Base-by-base conservation (phyloP, 345 rosid genomes). In the Dovyalis caffra region DNA sequence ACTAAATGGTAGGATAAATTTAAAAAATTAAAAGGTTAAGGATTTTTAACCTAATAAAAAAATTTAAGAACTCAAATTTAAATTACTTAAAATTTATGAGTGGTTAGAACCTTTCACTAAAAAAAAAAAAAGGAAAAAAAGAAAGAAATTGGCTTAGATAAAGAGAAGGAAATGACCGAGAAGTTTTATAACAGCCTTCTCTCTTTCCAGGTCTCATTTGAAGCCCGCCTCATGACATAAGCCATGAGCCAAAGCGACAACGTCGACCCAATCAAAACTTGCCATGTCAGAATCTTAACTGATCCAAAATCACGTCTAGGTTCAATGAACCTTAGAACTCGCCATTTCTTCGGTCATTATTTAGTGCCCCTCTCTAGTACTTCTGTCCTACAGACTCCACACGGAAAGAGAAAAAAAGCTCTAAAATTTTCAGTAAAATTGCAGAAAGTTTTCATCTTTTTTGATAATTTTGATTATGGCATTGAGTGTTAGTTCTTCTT, bases 211-310 rank as follows among this genome's bases (percentile, higher is more conserved):
- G 16, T 43, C 28, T 29, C 38, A 9, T n/a, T 7, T 23, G n/a
- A n/a, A 11, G 49, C 82, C 23, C 51, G 65, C 80, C 85, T 69
- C 85, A 79, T 78, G 89, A 88, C 82, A 85, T 43, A 81, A 81
- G 84, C 73, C 23, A 78, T 86, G 89, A 86, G 73, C 43, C 35
- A 58, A 18, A 32, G 21, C 34, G 29, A 40, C 47, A 16, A 32
- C 2, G 29, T 2, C 3, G 0, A 15, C 3, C 90, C 83, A 86
- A 80, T 68, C 0, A 74, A 0, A 69, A 2, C 3, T 3, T 0
- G 61, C 80, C 94, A 90, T 85, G 83, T 82, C 61, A 82, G 56
- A 70, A 67, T 9, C 35, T 0, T 11, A 9, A n/a, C 5, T 40
- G 20, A 45, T n/a, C 38, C 62, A 28, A 12, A 81, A 72, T 63